Percentiles rank a stretch among this genome's conserved stretches.
Conservation (phyloP, 1,284 basidiomycete genomes). For the Boletus smithii region DNA sequence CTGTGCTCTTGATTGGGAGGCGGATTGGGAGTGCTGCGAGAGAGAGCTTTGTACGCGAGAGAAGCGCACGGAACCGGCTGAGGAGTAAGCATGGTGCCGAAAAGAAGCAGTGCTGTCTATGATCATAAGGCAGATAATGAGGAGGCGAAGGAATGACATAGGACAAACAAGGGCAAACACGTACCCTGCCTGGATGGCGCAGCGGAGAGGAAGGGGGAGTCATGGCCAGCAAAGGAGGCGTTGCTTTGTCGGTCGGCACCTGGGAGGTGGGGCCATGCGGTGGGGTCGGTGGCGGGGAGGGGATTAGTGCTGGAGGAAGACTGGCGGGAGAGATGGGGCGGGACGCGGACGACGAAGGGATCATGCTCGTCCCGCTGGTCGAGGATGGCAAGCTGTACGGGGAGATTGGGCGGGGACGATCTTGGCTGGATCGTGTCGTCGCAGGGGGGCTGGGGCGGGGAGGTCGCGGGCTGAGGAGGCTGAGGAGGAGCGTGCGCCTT, state of each 20-base stretch:
- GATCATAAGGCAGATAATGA: background rate
- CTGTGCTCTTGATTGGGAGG: slow-evolving; percentile 40
- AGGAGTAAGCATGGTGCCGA: slow-evolving; percentile 25
- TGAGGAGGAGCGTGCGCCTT: slow-evolving; percentile 9
- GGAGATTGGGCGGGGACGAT: slow-evolving; percentile 22
- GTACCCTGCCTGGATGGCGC: slow-evolving; percentile 45
- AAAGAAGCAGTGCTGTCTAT: slow-evolving; percentile 29
- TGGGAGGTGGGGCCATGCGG: slow-evolving; percentile 22
- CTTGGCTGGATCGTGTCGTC: slow-evolving; percentile 25
- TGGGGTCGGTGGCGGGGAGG: slow-evolving; percentile 29
- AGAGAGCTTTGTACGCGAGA: slow-evolving; percentile 36
- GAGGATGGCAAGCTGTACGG: slow-evolving; percentile 24
- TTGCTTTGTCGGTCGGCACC: slow-evolving; percentile 31
- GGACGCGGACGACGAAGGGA: slow-evolving; percentile 44
- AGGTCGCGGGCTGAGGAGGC: slow-evolving; percentile 10
- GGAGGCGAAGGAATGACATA: slow-evolving; percentile 3
- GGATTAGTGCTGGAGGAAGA: slow-evolving; percentile 29
- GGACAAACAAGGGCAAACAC: slow-evolving; percentile 32
- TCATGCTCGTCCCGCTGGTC: slow-evolving; percentile 37
- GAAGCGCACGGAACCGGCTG: slow-evolving; percentile 28
- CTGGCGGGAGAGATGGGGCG: slow-evolving; percentile 28
- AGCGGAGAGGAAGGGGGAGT: slow-evolving; percentile 21
- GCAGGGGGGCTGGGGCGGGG: slow-evolving; percentile 14
- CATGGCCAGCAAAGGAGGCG: slow-evolving; percentile 47
- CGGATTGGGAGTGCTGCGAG: slow-evolving; percentile 32